Evolutionary conservation across 805 yeast species (phyloP), one percentile per base, ranked within the genome.

Genomic region (Candida wancherniae): DNA sequence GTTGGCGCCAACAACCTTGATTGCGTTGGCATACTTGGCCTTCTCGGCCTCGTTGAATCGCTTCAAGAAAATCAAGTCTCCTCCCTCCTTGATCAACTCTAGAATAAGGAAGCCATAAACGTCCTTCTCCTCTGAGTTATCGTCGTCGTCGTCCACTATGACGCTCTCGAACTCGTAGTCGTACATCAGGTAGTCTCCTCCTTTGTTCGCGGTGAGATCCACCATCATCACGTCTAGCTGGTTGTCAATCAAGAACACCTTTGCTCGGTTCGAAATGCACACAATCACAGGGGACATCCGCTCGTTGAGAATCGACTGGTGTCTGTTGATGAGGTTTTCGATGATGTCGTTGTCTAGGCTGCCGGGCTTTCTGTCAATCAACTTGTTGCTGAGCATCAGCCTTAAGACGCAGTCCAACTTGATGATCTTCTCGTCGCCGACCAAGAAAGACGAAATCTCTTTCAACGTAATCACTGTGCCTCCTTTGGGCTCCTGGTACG

Each of bases 121-220:
- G 5, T 64, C 63, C 12, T 56, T 60, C 35, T 76, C 83, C 4
- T 27, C 21, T 2, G 11, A 17, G 5, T 19, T 29, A 10, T 22
- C 23, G 5, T 26, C 38, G 15, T 37, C 41, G 16, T 41, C 43
- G 15, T 35, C 46, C 12, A 41, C 39, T 8, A 36, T 14, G 9
- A 34, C 31, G 18, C 41, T 35, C 40, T 77, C 79, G 54, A 83
- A 82, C 51, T 82, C 90, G 54, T 79, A 81, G 54, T 82, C 90
- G 51, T 82, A 83, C 79, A 83, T 77, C 48, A 84, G 83, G 33
- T 82, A 75, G 42, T 44, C 48, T 4, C 39, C 42, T 5, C 50
- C 50, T 11, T 33, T 31, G 33, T 73, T 67, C 21, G 73, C 65
- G 16, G 68, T 61, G 39, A 65, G 51, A 37, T 65, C 69, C 7